Conservation (phyloP, 345 rosid genomes). For the Sisymbrium altissimum region DNA sequence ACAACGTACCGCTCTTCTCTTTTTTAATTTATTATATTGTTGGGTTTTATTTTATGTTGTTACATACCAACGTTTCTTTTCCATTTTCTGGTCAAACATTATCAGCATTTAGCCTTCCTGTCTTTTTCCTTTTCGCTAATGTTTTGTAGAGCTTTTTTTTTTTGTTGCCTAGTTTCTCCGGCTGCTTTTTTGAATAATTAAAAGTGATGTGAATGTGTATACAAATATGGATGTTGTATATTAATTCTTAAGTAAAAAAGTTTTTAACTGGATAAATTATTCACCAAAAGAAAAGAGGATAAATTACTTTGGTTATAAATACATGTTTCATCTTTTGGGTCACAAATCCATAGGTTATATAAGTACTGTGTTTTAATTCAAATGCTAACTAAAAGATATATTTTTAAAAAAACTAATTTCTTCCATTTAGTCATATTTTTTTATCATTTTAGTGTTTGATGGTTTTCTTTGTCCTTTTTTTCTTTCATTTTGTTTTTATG, state of each 20-base stretch:
- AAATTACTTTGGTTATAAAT: too few relatives aligned
- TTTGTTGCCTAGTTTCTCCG: constrained; percentile 3
- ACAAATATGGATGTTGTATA: neutral
- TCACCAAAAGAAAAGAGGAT: neutral
- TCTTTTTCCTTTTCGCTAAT: neutral
- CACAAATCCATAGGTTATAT: too few relatives aligned
- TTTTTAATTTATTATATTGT: constrained; percentile 2
- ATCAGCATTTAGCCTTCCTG: constrained; percentile 30
- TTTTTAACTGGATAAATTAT: neutral
- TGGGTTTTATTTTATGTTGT: neutral
- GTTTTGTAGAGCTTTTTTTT: neutral
- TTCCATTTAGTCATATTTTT: too few relatives aligned
- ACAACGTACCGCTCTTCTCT: constrained; percentile 12
- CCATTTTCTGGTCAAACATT: constrained; percentile 36
- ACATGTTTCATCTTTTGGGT: too few relatives aligned
- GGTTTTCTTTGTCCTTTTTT: too few relatives aligned
- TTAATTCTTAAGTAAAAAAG: neutral
- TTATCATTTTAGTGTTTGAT: too few relatives aligned
- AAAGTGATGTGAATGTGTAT: constrained; percentile 21
- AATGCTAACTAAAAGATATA: too few relatives aligned
- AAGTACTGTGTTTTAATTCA: too few relatives aligned
- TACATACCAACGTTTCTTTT: constrained; percentile 27
- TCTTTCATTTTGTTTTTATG: too few relatives aligned
- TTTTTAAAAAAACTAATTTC: too few relatives aligned
- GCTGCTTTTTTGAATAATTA: constrained; percentile 21